A percentile compares a stretch with the other conserved stretches of the same genome.
These are phyloP conservation scores for Alternaria sp. DNA, from an alignment of 2,329 filamentous ascomycete genomes.

Conservation along the genomic window DNA sequence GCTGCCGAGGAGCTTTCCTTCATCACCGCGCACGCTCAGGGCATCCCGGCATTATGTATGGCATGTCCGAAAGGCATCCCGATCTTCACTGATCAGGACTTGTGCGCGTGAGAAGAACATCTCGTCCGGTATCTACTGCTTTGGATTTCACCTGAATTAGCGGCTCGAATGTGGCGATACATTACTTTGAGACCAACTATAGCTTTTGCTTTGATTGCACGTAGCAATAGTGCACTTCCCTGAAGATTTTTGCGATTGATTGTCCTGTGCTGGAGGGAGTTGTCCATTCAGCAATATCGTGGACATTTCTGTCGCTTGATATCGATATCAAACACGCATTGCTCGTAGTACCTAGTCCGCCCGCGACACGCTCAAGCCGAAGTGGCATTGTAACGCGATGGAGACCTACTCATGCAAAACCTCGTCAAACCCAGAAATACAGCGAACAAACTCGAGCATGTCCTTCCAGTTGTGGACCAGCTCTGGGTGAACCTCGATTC, in stretches of 20 bases:
- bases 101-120: slow-evolving; percentile 56
- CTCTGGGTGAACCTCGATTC: neutral
- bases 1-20: slow-evolving; percentile 25
- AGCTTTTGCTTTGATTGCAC: neutral
- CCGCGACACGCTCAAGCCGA: neutral
- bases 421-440: neutral
- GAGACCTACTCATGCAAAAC: neutral
- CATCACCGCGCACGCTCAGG: slow-evolving; percentile 50
- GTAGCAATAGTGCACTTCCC: neutral
- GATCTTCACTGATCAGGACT: slow-evolving; percentile 56
- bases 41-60: slow-evolving; percentile 45
- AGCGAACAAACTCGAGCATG: neutral
- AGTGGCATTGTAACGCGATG: neutral
- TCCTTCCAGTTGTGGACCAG: neutral
- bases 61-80: slow-evolving; percentile 45
- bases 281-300: neutral
- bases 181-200: slow-evolving; percentile 29
- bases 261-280: neutral
- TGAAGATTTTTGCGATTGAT: neutral
- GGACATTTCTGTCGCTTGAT: neutral
- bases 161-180: slow-evolving; percentile 62
- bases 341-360: neutral
- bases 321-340: neutral
- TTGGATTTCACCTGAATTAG: slow-evolving; percentile 59
- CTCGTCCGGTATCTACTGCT: slow-evolving; percentile 63